These are phyloP conservation scores for Phytophthora citrophthora DNA, from an alignment of 352 stramenopile species.

Conservation along the genomic window DNA sequence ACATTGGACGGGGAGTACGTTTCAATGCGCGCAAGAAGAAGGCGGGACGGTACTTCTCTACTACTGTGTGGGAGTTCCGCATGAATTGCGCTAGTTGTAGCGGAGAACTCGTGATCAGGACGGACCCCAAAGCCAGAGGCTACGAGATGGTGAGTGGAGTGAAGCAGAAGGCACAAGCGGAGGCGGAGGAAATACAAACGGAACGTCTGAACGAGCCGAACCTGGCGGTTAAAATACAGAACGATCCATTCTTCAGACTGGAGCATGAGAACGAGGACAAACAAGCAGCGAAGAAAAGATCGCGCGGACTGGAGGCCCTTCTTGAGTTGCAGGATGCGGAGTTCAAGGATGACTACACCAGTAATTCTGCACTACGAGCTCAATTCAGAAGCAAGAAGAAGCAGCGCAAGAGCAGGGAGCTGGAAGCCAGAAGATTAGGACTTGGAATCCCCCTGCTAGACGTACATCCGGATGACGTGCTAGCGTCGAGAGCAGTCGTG, in stretches of 20 bases:
- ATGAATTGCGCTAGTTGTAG: constrained; percentile 93
- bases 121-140: constrained; percentile 93
- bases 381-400: constrained; percentile 71
- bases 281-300: constrained; percentile 47
- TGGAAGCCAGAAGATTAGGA: constrained; percentile 47
- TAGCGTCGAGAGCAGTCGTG: constrained; percentile 58
- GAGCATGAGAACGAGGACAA: constrained; percentile 85
- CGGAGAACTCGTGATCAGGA: constrained; percentile 92
- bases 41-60: constrained; percentile 92
- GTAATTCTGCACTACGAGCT: constrained; percentile 62
- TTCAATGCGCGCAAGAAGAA: constrained; percentile 97
- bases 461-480: constrained; percentile 60
- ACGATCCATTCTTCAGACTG: constrained; percentile 78
- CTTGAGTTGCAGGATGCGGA: constrained; percentile 62
- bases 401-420: constrained; percentile 43
- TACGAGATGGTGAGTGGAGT: constrained; percentile 92
- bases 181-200: constrained; percentile 42
- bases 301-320: constrained; percentile 58
- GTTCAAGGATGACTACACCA: constrained; percentile 74
- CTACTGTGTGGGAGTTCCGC: constrained; percentile 94
- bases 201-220: constrained; percentile 66
- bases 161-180: constrained; percentile 84
- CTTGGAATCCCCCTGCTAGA: constrained; percentile 71
- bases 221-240: constrained; percentile 44
- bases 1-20: constrained; percentile 89